Evolutionary conservation across 2,329 filamentous ascomycete genomes (phyloP).

Genomic region (Rosellinia necatrix): DNA sequence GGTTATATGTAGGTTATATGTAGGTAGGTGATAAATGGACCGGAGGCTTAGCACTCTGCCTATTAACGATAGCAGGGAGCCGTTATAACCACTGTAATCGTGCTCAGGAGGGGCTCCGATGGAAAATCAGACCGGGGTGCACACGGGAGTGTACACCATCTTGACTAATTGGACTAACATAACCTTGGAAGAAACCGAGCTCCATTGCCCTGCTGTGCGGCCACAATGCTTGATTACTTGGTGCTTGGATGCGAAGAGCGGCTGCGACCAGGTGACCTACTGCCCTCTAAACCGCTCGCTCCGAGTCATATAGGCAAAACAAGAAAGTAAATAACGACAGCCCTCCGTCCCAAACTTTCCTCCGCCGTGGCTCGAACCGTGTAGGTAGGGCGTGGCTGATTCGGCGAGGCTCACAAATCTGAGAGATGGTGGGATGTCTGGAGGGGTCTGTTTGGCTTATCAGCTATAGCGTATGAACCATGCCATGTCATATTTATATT

Average conservation of each 20-base stretch:
- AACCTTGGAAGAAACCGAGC: slow-evolving; percentile 1
- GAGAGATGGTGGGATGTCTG: slow-evolving; percentile 19
- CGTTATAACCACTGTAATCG: slow-evolving; percentile 14
- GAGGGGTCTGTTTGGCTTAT: slow-evolving; percentile 4
- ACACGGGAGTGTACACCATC: slow-evolving; percentile 8
- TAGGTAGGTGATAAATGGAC: neutral
- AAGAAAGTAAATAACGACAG: slow-evolving; percentile 24
- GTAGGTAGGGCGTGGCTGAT: slow-evolving; percentile 19
- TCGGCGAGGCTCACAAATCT: slow-evolving; percentile 21
- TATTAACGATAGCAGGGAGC: no score
- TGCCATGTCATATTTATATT: slow-evolving; percentile 26
- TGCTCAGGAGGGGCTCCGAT: no score
- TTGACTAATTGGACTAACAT: neutral
- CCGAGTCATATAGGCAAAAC: slow-evolving; percentile 31
- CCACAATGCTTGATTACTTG: slow-evolving; percentile 15
- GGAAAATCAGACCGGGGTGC: slow-evolving; percentile 12
- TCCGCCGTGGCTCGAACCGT: slow-evolving; percentile 23
- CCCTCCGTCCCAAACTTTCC: slow-evolving; percentile 24
- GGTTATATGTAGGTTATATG: neutral
- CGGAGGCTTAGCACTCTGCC: neutral
- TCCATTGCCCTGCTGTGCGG: slow-evolving; percentile 26
- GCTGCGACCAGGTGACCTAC: slow-evolving; percentile 28
- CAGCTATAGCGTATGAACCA: slow-evolving; percentile 26
- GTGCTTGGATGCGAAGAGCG: slow-evolving; percentile 24
- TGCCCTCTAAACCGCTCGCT: slow-evolving; percentile 20